Evolutionary conservation across 768 basidiomycete species (phyloP).

Genomic region (Suillus ampliporus): DNA sequence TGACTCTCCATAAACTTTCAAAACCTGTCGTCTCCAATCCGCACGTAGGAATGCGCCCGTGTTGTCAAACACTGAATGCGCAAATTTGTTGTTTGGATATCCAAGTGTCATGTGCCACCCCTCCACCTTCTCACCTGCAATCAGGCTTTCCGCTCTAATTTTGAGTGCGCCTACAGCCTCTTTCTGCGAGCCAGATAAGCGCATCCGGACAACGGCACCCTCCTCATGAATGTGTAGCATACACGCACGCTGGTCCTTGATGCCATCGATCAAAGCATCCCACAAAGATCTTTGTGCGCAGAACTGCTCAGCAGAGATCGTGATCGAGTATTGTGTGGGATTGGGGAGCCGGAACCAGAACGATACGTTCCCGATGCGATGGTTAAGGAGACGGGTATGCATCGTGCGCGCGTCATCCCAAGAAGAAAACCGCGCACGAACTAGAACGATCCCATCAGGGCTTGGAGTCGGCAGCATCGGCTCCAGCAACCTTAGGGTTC

Average conservation of each 20-base stretch:
- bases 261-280: constrained; percentile 47
- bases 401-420: constrained; percentile 54
- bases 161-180: constrained; percentile 61
- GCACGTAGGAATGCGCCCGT: constrained; percentile 49
- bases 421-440: constrained; percentile 52
- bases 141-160: constrained; percentile 62
- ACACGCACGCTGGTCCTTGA: constrained; percentile 43
- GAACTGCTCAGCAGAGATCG: constrained; percentile 54
- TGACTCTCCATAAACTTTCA: constrained; percentile 54
- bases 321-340: constrained; percentile 56
- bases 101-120: constrained; percentile 57
- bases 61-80: constrained; percentile 38
- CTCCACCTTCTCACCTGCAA: constrained; percentile 52
- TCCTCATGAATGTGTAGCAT: constrained; percentile 36
- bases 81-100: constrained; percentile 34
- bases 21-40: constrained; percentile 49
- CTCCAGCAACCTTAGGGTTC: constrained; percentile 33
- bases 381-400: constrained; percentile 41
- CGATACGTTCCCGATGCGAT: constrained; percentile 33
- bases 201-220: constrained; percentile 42
- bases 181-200: constrained; percentile 56
- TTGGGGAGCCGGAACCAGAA: constrained; percentile 51
- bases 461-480: constrained; percentile 20
- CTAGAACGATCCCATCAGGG: constrained; percentile 37
- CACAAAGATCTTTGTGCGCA: constrained; percentile 54